phyloP scores from a whole-genome alignment of 352 stramenopile genomes.

The Nothophytophthora sp. region DNA sequence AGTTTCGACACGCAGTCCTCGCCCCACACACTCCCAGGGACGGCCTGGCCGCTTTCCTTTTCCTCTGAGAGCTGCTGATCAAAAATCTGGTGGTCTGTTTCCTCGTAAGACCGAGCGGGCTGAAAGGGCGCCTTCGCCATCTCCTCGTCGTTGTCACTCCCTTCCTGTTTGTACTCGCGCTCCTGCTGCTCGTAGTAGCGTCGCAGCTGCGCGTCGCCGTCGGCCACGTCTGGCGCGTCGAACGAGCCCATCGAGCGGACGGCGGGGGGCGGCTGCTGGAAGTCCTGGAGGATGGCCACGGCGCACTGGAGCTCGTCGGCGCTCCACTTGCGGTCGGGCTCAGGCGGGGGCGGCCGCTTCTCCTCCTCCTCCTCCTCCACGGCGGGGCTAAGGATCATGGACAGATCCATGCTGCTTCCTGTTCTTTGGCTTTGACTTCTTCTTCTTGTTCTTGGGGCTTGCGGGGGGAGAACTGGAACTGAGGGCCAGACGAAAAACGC shows the following conservation, averaged over 20 bases:
- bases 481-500: conserved; percentile 36
- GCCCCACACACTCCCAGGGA: conserved; percentile 10
- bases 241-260: conserved; percentile 1
- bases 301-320: conserved; percentile 58
- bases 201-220: conserved; percentile 3
- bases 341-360: conserved; percentile 2
- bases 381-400: conserved; percentile 50
- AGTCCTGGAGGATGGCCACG: conserved; percentile 68
- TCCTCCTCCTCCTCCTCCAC: conserved; percentile 29
- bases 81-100: too few species aligned
- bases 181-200: conserved; percentile 22
- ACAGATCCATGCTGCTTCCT: conserved; percentile 41
- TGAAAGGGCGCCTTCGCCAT: conserved; percentile 10
- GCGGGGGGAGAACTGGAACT: conserved; percentile 37
- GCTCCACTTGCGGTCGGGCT: conserved; percentile 34
- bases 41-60: conserved; percentile 2
- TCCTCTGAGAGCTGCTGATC: too few species aligned
- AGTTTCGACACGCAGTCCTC: conserved; percentile 46
- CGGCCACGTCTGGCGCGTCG: conserved; percentile 5
- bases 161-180: conserved; percentile 15
- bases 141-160: conserved; percentile 3
- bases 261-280: conserved; percentile 33
- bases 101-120: too few species aligned
- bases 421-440: conserved; percentile 5
- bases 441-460: conserved; percentile 8